Evolutionary conservation across 805 yeast species (phyloP), one percentile per base, ranked within the genome.

Genomic region (Hanseniaspora nectarophila): DNA sequence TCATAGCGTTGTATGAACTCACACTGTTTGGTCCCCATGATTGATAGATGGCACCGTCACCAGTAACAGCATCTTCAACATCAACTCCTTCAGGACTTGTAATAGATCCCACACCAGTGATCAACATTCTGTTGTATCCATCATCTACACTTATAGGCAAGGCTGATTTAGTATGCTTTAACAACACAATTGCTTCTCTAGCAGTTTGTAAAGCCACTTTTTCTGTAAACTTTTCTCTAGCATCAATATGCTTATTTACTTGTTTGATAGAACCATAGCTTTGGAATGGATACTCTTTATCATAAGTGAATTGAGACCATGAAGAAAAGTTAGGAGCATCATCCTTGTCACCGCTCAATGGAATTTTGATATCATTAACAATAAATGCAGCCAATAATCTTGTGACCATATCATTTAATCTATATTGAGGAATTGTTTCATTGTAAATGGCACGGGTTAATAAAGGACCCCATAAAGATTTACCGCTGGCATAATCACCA

Each of bases 1-100:
- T 73, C n/a, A 76, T 68, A 4, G 77, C 74, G 59, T 67, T 76
- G 2, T 81, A 80, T 40, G 76, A 73, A 56, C 70, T 73, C 15
- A 73, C 80, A 10, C 80, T 69, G 0, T 82, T 78, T 4, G 84
- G 78, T 0, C 85, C 85, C 80, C 84, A 77, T 13, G 84, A 84
- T 29, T 74, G 69, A 32, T 76, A 73, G 39, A 79, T 59, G 1
- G 76, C 72, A 2, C 85, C 85, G 53, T 74, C 71, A 10, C 68
- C 68, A 55, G 77, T 72, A 44, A 69, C 70, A 59, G 74, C 77
- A 59, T 78, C 82, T 54, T 69, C 72, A 53, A 78, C 73, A 56
- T 73, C 75, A 56, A 74, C 70, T 0, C 83, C 84, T 42, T 68
- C 64, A 0, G 76, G 70, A 55, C 72, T 75, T 2, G 72, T 64